Conservation (phyloP, 306 rosid species). For the Inga leiocalycina region DNA sequence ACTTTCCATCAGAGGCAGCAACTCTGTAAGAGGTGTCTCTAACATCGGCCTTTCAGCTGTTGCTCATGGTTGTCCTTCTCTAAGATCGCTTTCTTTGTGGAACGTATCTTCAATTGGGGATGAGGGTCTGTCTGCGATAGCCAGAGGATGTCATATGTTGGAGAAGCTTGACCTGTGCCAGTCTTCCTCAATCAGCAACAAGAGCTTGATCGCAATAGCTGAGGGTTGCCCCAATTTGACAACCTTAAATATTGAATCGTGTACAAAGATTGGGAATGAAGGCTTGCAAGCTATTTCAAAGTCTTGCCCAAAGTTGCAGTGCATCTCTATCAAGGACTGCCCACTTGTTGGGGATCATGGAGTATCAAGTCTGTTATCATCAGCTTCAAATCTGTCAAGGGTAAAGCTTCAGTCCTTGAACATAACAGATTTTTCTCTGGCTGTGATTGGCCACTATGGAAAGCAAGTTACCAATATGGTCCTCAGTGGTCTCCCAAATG, state of each 20-base stretch:
- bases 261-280: constrained; percentile 78
- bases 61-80: constrained; percentile 76
- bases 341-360: constrained; percentile 87
- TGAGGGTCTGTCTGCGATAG: constrained; percentile 68
- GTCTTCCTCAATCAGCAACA: constrained; percentile 68
- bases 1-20: constrained; percentile 75
- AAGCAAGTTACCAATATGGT: constrained; percentile 58
- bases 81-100: constrained; percentile 80
- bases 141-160: constrained; percentile 73
- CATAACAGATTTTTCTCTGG: constrained; percentile 86
- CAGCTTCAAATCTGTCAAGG: constrained; percentile 58
- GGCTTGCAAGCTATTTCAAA: constrained; percentile 82
- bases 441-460: constrained; percentile 91
- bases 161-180: constrained; percentile 80
- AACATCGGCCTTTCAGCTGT: constrained; percentile 72
- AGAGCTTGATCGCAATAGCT: constrained; percentile 83
- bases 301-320: constrained; percentile 67
- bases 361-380: constrained; percentile 70
- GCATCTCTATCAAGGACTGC: constrained; percentile 75
- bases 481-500: constrained; percentile 70
- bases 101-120: constrained; percentile 67
- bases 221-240: constrained; percentile 79
- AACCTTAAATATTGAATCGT: constrained; percentile 69
- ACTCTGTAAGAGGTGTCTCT: constrained; percentile 66
- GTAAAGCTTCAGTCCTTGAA: constrained; percentile 82